These are phyloP conservation scores for Daldinia childiae DNA, from an alignment of 495 filamentous ascomycete species.

Conservation along the genomic window DNA sequence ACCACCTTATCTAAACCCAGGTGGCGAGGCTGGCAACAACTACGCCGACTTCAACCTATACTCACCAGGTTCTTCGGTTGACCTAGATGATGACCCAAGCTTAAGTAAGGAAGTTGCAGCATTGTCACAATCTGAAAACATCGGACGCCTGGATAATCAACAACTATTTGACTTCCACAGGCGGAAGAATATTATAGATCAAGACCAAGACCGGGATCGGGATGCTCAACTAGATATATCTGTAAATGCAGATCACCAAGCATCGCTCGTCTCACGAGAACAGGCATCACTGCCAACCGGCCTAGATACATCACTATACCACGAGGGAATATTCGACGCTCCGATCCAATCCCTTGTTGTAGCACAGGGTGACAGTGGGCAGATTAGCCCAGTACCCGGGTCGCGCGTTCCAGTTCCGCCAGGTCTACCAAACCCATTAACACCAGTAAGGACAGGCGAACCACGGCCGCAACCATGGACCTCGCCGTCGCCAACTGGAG, in stretches of 20 bases:
- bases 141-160: slow-evolving; percentile 5
- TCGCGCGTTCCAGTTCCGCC: slow-evolving; percentile 11
- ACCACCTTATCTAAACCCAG: slow-evolving; percentile 56
- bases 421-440: background rate
- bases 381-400: background rate
- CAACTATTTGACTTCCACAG: slow-evolving; percentile 12
- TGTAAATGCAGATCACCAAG: background rate
- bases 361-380: background rate
- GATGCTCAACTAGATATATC: slow-evolving; percentile 1
- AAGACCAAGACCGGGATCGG: background rate
- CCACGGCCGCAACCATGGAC: background rate
- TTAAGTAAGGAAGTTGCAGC: slow-evolving; percentile 39
- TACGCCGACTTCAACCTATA: slow-evolving; percentile 63
- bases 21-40: slow-evolving; percentile 51
- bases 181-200: background rate
- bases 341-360: background rate
- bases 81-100: slow-evolving; percentile 54
- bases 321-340: background rate
- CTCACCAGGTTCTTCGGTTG: slow-evolving; percentile 55
- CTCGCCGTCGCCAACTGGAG: background rate
- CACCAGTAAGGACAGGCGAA: background rate
- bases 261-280: background rate
- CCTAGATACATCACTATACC: background rate
- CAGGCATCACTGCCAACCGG: background rate
- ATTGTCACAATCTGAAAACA: slow-evolving; percentile 12